A percentile compares a stretch with the other conserved stretches of the same genome.
phyloP scores from a whole-genome alignment of 1,139 yeast species.

The Geotrichum citri-aurantii region DNA sequence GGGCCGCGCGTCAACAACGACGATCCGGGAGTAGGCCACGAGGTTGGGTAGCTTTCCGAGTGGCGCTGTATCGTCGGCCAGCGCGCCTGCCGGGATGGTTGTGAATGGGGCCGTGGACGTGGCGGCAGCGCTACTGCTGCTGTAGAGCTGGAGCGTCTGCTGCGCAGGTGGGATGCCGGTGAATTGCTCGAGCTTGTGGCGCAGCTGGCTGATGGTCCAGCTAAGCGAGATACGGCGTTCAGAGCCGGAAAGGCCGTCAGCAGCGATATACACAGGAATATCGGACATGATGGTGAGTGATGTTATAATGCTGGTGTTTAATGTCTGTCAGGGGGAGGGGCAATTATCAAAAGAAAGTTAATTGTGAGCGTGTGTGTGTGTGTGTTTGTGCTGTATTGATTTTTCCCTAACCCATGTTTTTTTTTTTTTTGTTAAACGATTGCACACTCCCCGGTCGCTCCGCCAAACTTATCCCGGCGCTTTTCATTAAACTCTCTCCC shows the following conservation, averaged over 20 bases:
- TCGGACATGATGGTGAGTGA: conserved; percentile 19
- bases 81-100: conserved; percentile 6
- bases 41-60: conserved; percentile 26
- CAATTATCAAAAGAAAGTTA: too few species aligned
- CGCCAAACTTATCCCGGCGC: too few species aligned
- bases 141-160: conserved; percentile 52
- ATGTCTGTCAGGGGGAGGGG: background rate
- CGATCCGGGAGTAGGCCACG: conserved; percentile 33
- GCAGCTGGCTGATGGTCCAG: conserved; percentile 56
- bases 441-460: too few species aligned
- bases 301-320: background rate
- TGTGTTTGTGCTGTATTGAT: background rate
- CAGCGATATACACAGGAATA: conserved; percentile 53
- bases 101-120: conserved; percentile 32
- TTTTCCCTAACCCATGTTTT: too few species aligned
- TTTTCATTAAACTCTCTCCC: too few species aligned
- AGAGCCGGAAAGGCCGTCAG: conserved; percentile 55
- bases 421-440: too few species aligned
- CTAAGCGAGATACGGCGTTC: conserved; percentile 62
- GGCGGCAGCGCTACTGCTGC: too few species aligned
- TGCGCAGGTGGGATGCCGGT: conserved; percentile 69
- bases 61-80: conserved; percentile 19
- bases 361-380: too few species aligned
- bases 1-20: conserved; percentile 38
- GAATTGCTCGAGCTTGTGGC: conserved; percentile 55